phyloP scores from a whole-genome alignment of 2,329 filamentous ascomycete genomes.

The Ophiostoma quercus region DNA sequence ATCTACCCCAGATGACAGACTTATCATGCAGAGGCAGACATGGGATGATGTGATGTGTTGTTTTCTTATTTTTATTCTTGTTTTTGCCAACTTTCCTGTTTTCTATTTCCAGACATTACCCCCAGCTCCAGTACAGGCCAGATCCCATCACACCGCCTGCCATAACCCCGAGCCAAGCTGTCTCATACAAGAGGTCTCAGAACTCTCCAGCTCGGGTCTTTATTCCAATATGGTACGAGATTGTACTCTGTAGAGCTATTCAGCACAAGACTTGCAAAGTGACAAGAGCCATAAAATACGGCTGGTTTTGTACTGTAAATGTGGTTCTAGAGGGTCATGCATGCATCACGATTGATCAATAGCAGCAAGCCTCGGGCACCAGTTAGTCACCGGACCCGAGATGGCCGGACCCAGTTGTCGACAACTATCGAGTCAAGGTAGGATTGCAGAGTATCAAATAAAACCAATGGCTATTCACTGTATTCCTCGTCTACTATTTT shows the following conservation, averaged over 20 bases:
- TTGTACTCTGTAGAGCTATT: background rate
- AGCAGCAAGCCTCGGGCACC: background rate
- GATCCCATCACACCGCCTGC: background rate
- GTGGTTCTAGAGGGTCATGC: background rate
- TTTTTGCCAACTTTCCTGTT: too few relatives aligned
- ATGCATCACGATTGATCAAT: background rate
- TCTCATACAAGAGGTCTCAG: background rate
- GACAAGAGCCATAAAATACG: background rate
- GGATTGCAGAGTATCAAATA: background rate
- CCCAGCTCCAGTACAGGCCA: background rate
- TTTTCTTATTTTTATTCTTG: too few relatives aligned
- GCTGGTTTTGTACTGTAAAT: background rate
- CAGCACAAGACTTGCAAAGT: background rate
- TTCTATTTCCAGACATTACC: background rate
- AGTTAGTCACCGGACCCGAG: background rate
- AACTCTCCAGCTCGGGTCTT: conserved; percentile 1
- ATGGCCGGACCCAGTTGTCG: background rate
- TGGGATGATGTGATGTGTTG: background rate
- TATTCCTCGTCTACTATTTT: background rate
- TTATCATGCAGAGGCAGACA: background rate
- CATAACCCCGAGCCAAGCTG: conserved; percentile 1
- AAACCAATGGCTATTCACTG: too few relatives aligned
- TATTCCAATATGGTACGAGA: background rate
- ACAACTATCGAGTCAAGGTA: background rate
- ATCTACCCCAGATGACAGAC: background rate